A percentile compares a stretch with the other conserved stretches of the same genome.
Conservation (phyloP, 441 rosid genomes). For the Gossypium schwendimanii region DNA sequence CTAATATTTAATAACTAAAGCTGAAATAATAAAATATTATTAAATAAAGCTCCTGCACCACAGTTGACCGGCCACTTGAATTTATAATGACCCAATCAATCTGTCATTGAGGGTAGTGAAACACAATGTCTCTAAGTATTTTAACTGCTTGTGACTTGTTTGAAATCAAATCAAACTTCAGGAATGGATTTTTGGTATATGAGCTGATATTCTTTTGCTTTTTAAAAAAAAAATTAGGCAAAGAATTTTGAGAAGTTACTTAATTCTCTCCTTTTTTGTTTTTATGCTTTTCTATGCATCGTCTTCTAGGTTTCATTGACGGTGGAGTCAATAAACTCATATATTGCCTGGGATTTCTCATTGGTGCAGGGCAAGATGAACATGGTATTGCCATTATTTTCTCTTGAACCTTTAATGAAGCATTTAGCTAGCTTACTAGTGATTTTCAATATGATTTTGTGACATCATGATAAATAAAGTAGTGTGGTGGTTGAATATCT, state of each 20-base stretch:
- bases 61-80: background rate
- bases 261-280: background rate
- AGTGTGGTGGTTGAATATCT: background rate
- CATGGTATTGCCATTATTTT: slow-evolving; percentile 43
- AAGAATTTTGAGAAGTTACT: background rate
- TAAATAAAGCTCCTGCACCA: too few relatives aligned
- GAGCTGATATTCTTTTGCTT: background rate
- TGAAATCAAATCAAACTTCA: background rate
- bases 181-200: background rate
- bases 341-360: slow-evolving; percentile 94
- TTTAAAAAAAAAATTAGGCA: background rate
- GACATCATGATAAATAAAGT: background rate
- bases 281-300: slow-evolving; percentile 1
- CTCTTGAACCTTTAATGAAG: background rate
- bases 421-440: background rate
- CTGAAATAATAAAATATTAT: too few relatives aligned
- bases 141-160: background rate
- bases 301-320: slow-evolving; percentile 50
- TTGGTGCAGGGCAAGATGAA: slow-evolving; percentile 73
- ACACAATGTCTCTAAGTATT: background rate
- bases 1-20: too few relatives aligned
- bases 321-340: slow-evolving; percentile 84
- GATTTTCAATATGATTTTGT: slow-evolving; percentile 5
- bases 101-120: background rate
- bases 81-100: background rate